Evolutionary conservation across 371 early-diverging fungal species (phyloP).

Genomic region (Thermomucor indicae-seudaticae): DNA sequence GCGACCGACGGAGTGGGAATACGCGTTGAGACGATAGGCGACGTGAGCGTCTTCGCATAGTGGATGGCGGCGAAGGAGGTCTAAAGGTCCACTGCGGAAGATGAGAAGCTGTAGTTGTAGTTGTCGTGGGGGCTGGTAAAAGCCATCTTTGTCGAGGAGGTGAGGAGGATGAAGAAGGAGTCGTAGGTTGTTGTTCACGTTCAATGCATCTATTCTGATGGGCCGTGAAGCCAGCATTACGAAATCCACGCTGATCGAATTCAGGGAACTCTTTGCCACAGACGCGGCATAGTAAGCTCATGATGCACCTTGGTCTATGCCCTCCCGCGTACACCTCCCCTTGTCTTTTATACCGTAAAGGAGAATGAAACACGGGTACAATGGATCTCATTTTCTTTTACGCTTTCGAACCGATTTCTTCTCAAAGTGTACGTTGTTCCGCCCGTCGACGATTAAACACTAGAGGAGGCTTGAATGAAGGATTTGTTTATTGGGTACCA

Average conservation of each 20-base stretch:
- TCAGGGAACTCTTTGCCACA: conserved; percentile 29
- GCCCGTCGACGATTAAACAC: no score
- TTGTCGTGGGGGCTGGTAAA: conserved; percentile 4
- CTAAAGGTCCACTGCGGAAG: neutral
- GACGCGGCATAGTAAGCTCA: conserved; percentile 18
- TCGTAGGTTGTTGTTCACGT: neutral
- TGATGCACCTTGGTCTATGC: neutral
- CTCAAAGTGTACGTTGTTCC: no score
- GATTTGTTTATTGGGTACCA: no score
- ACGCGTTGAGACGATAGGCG: no score
- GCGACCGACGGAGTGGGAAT: no score
- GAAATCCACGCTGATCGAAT: conserved; percentile 37
- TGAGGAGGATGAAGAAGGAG: neutral
- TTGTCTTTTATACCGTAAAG: no score
- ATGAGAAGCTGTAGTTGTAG: neutral
- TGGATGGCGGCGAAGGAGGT: neutral
- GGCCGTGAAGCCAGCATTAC: conserved; percentile 37
- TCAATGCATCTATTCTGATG: conserved; percentile 35
- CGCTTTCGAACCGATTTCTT: no score
- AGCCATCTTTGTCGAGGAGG: conserved; percentile 2
- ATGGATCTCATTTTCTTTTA: neutral
- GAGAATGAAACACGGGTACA: neutral
- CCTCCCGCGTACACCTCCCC: no score
- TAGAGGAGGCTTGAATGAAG: no score
- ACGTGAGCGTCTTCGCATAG: neutral